Evolutionary conservation across 2,329 filamentous ascomycete genomes (phyloP), one percentile per base, ranked within the genome.

Genomic region (Talaromyces rugulosus): DNA sequence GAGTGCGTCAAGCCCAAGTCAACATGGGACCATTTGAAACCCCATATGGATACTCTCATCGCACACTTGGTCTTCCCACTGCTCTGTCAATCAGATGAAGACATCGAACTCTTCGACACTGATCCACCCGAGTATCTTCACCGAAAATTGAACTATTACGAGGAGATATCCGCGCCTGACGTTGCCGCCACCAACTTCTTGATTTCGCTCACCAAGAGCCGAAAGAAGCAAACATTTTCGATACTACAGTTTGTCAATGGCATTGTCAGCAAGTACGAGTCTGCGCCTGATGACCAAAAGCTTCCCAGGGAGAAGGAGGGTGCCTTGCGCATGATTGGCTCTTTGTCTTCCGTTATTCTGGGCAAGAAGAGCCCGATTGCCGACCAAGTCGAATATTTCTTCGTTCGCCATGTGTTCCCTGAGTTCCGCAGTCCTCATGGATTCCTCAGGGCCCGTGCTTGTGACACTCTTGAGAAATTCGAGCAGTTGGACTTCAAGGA

Each of bases 351-450:
- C 34, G 94, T 99, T 58, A 96, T 99, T 56, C 83, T 99, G 40
- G 92, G 92, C 68, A 99, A 98, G 84, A 98, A 98, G 84, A 97
- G 93, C 72, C 95, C 95, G 1, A 97, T 99, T 67, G 95, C 94
- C 40, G 90, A 96, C 72, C 92, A 98, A 77, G 93, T 98, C 62
- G 95, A 99, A 77, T 97, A 96, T 77, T 99, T 99, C 83, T 90
- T 99, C 68, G 94, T 98, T 59, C 90, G 94, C 71, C 96, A 98
- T 72, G 95, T 99, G 62, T 98, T 99, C 82, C 95, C 95, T 54
- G 95, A 99, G 72, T 99, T 99, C 82, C 88, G 91, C 69, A 98
- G 92, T 78, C 83, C 87, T 14, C 91, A 96, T 72, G 95, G 94
- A 40, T 98, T 93, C 80, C 86, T 99, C 56, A 90, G 95, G 62